Base-by-base conservation (phyloP, 2,329 filamentous ascomycete genomes). In the Scleromitrula shiraiana region DNA sequence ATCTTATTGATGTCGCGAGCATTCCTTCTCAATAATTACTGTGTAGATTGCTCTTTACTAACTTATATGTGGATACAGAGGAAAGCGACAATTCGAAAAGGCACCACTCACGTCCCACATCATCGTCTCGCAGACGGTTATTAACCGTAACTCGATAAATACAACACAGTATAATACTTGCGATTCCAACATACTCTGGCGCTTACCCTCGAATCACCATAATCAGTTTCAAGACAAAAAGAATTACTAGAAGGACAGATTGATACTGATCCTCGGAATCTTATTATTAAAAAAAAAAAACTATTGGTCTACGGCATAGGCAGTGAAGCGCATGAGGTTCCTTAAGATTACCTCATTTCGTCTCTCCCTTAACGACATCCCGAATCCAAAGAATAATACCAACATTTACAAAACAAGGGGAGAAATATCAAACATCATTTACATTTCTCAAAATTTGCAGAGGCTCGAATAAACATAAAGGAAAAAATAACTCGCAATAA, bases 281-380 rank as follows among this genome's bases (percentile, higher is more conserved):
- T n/a, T n/a, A n/a, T n/a, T n/a, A n/a, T n/a, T n/a, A n/a, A n/a
- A n/a, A n/a, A n/a, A n/a, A n/a, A n/a, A n/a, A n/a, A n/a, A n/a
- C n/a, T 24, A 27, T 40, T 17, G 35, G 10, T 27, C 29, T 47
- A 24, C 29, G 37, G 37, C 37, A 47, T n/a, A 30, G 26, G 12
- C 35, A 32, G 29, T 12, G 20, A 22, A 41, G 37, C 37, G 37
- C 44, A 47, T 41, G 22, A 17, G 29, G 22, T 29, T 47, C 33
- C 14, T 41, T 30, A 22, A 41, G 45, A 47, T 47, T 41, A 41
- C 38, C 44, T 47, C 45, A 47, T 47, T 47, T 41, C 45, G 36
- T 26, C 45, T 41, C 35, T 32, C 27, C 29, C 14, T 17, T 22
- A 3, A 37, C 19, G 26, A 30, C 20, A n/a, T 40, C 30, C 30